A percentile compares a stretch with the other conserved stretches of the same genome.
These are phyloP conservation scores for Erythrophleum ivorense DNA, from an alignment of 331 rosid genomes.

Conservation along the genomic window DNA sequence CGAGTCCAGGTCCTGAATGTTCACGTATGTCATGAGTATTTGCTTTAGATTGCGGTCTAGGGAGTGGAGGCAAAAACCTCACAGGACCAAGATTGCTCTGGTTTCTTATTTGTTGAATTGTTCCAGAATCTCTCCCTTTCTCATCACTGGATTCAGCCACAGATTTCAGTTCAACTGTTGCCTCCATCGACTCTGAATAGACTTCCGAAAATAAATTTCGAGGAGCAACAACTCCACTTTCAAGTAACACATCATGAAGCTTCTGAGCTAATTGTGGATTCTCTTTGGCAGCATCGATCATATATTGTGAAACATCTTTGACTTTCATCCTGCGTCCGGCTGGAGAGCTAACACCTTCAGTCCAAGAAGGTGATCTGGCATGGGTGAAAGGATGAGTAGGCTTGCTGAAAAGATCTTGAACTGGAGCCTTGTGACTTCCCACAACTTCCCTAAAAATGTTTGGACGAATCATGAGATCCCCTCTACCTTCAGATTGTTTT, in stretches of 20 bases:
- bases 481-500: too few species aligned
- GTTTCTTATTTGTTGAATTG: too few species aligned
- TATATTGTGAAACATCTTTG: too few species aligned
- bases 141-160: constrained; percentile 47
- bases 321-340: constrained; percentile 83
- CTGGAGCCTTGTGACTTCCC: constrained; percentile 53
- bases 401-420: constrained; percentile 53
- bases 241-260: too few species aligned
- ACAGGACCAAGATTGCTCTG: too few species aligned
- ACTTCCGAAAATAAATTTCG: constrained; percentile 80
- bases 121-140: constrained; percentile 50
- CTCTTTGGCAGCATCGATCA: too few species aligned
- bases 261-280: too few species aligned
- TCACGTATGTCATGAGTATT: too few species aligned
- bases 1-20: too few species aligned
- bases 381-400: constrained; percentile 64
- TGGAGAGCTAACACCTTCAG: constrained; percentile 92
- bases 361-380: constrained; percentile 94
- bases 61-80: constrained; percentile 74
- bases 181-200: constrained; percentile 63
- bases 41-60: constrained; percentile 57
- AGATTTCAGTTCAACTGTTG: too few species aligned
- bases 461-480: too few species aligned
- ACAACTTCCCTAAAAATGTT: too few species aligned
- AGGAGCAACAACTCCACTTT: constrained; percentile 95